phyloP scores from a whole-genome alignment of 2,329 filamentous ascomycete genomes.

The Talaromyces marneffei region DNA sequence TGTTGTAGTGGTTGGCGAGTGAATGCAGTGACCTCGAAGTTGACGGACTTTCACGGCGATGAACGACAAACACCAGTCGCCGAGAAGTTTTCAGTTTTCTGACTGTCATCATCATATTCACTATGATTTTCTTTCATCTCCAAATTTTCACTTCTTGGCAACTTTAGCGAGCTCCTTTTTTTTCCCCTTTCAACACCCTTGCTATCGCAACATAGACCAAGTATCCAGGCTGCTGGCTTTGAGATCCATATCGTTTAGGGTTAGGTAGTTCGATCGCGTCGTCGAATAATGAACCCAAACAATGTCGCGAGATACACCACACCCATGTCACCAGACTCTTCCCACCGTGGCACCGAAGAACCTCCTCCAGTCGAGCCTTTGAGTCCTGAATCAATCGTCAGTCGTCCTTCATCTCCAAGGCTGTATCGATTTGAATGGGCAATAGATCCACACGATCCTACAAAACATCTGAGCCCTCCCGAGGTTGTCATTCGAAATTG shows the following conservation, averaged over 20 bases:
- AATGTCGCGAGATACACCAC: background rate
- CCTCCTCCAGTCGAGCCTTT: background rate
- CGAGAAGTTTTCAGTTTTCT: background rate
- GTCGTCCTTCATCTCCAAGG: background rate
- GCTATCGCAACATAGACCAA: background rate
- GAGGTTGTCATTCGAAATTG: background rate
- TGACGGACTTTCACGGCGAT: background rate
- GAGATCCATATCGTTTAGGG: background rate
- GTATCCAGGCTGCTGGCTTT: background rate
- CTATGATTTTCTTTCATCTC: background rate
- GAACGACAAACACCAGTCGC: background rate
- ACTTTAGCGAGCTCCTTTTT: background rate
- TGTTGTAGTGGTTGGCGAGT: background rate
- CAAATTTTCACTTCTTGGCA: background rate
- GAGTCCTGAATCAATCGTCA: background rate
- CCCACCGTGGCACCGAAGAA: background rate
- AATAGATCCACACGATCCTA: background rate
- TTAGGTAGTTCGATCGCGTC: background rate
- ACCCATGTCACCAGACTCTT: background rate
- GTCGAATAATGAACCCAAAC: background rate
- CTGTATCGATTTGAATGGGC: background rate
- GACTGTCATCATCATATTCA: background rate
- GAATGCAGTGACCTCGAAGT: background rate
- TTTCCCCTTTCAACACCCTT: background rate
- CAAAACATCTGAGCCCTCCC: background rate